A percentile compares a stretch with the other conserved stretches of the same genome.
These are phyloP conservation scores for Vaccinium macrocarpon DNA, from an alignment of 148 eudicot genomes.

Conservation along the genomic window DNA sequence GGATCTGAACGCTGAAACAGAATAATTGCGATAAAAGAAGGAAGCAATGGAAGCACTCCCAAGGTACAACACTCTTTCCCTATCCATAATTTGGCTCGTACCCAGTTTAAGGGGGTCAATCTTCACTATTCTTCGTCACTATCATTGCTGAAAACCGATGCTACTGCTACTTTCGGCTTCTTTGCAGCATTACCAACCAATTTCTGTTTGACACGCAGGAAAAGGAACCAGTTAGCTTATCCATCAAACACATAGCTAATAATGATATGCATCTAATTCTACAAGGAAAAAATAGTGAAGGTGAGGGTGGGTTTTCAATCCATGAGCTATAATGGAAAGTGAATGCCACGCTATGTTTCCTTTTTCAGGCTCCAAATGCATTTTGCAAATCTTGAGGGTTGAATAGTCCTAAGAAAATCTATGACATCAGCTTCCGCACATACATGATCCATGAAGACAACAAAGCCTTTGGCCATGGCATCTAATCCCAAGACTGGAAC, in stretches of 20 bases:
- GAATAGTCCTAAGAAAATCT: background rate
- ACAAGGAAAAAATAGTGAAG: background rate
- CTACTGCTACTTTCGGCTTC: conserved; percentile 74
- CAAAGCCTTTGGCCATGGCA: background rate
- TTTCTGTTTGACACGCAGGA: conserved; percentile 35
- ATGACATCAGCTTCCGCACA: background rate
- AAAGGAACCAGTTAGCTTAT: conserved; percentile 11
- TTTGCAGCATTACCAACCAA: conserved; percentile 41
- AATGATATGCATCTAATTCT: background rate
- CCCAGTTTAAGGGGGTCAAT: background rate
- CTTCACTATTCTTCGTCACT: conserved; percentile 66
- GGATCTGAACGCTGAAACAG: background rate
- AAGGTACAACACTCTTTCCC: background rate
- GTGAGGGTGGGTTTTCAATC: background rate
- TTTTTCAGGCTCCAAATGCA: background rate
- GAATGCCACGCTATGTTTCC: background rate
- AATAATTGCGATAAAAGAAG: background rate
- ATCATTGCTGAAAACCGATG: conserved; percentile 67
- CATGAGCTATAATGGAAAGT: background rate
- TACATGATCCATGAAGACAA: background rate
- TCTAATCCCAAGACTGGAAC: background rate
- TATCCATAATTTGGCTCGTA: background rate
- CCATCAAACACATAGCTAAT: background rate
- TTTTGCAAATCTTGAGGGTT: background rate
- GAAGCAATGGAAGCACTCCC: background rate